These are phyloP conservation scores for Pseudognaphalium luteoalbum DNA, from an alignment of 129 eudicot species.

Conservation along the genomic window DNA sequence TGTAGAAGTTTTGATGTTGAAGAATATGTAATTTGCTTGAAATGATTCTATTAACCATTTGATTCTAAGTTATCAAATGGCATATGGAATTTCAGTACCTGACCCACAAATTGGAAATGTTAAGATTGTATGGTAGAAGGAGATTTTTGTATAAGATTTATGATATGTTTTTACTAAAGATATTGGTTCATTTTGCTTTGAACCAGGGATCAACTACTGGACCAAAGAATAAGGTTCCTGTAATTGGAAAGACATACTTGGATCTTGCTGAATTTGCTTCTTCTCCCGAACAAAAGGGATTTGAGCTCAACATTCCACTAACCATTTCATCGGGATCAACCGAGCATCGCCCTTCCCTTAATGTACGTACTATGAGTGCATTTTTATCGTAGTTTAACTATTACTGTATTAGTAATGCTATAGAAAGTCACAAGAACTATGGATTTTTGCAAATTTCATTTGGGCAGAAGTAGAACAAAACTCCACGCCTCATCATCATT, in stretches of 20 bases:
- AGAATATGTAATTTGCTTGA: not conserved
- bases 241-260: conserved; percentile 56
- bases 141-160: not conserved
- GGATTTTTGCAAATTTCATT: not conserved
- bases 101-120: conserved; percentile 7
- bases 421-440: not conserved
- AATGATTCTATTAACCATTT: not conserved
- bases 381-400: not conserved
- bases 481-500: not conserved
- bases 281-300: conserved; percentile 49
- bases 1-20: not conserved
- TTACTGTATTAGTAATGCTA: not conserved
- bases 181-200: conserved; percentile 21
- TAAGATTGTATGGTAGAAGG: not conserved
- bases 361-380: conserved; percentile 42
- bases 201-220: conserved; percentile 63
- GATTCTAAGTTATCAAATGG: conserved; percentile 21
- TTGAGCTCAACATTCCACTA: conserved; percentile 68
- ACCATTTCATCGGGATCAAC: conserved; percentile 42
- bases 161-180: conserved; percentile 14
- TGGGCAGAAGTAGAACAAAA: not conserved
- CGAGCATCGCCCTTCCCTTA: conserved; percentile 53
- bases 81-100: conserved; percentile 7
- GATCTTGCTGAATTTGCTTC: conserved; percentile 90
- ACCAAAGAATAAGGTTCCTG: conserved; percentile 57